Evolutionary conservation across 495 filamentous ascomycete genomes (phyloP), one percentile per base, ranked within the genome.

Genomic region (Lineolata rhizophorae): DNA sequence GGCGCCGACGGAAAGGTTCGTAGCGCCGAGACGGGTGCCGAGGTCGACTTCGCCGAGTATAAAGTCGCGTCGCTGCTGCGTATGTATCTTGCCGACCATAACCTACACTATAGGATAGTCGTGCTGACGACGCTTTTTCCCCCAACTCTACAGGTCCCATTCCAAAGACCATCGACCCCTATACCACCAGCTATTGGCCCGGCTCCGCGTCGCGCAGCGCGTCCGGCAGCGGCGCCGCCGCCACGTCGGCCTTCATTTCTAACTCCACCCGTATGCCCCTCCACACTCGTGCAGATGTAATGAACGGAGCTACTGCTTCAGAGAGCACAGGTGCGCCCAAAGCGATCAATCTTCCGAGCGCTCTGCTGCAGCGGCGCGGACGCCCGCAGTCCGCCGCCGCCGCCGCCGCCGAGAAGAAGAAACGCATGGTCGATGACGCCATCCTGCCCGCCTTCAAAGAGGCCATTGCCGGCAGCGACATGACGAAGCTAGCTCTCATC

Each of bases 131-230:
- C n/a, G n/a, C n/a, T n/a, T n/a, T n/a, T n/a, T 34, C 22, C 33
- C 33, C n/a, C 6, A 25, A 8, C 8, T 9, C 27, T 14, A 27
- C 32, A 46, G 61, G 67, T 25, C 39, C 38, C 1, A 42, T 49
- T 5, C 52, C 60, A 6, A 48, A 36, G 14, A 52, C 69, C 21
- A 90, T 99, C 43, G 70, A 99, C 37, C 87, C 87, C 0, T 91
- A 82, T 45, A 82, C 78, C 0, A 70, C 65, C 1, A 50, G 51
- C 3, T 94, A 95, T 54, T 95, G 87, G 87, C 13, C 19, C 40
- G 20, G 22, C 22, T 25, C 22, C n/a, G 22, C 22, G 22, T 6
- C 22, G 6, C 6, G 6, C 22, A 25, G n/a, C 6, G n/a, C 22
- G n/a, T n/a, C 22, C 22, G 6, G 22, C 22, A 25, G 22, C 6